Base-by-base conservation (phyloP, 1,284 basidiomycete species). In the Moniliella sp. region DNA sequence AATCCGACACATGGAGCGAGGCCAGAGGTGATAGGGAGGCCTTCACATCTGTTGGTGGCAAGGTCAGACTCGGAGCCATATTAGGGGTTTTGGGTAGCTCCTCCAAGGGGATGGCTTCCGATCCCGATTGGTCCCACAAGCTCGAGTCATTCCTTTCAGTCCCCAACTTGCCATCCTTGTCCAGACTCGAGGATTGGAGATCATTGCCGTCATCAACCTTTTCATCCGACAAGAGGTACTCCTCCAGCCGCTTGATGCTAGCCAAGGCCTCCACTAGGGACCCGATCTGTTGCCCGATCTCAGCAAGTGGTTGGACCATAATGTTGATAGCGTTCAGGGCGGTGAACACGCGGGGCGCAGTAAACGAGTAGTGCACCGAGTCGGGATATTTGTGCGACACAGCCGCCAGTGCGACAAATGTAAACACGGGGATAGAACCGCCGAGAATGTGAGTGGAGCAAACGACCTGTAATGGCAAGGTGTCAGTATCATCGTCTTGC, bases 201-300 rank as follows among this genome's bases (percentile, higher is more conserved):
- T 12, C 12, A 7, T 11, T 21, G 5, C 13, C 8, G 7, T 40
- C 39, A 3, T 37, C 19, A 11, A 39, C 31, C 16, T 36, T 34
- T 13, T 32, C 31, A 3, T 25, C 17, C 9, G 14, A 14, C 3
- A 32, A 19, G 3, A 52, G 30, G 29, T 50, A 52, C 8, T 8
- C 37, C 16, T 56, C 41, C 30, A 56, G 45, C 1, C 52, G 38
- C 17, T 38, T 37, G 26, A 51, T 31, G 21, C 43, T 48, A 1
- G 48, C 48, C 21, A 31, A 34, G 3, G 50, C 52, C 12, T 44
- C 37, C 15, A 54, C 17, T 8, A 51, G 32, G 23, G 25, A 33
- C 2, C 41, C 42, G 21, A 45, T 54, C 7, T 50, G 32, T 25
- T 56, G 52, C 0, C 51, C 52, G 9, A 56, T 34, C 12, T 34